Conservation (phyloP, 2,329 filamentous ascomycete genomes). For the Dactylellina cionopaga region DNA sequence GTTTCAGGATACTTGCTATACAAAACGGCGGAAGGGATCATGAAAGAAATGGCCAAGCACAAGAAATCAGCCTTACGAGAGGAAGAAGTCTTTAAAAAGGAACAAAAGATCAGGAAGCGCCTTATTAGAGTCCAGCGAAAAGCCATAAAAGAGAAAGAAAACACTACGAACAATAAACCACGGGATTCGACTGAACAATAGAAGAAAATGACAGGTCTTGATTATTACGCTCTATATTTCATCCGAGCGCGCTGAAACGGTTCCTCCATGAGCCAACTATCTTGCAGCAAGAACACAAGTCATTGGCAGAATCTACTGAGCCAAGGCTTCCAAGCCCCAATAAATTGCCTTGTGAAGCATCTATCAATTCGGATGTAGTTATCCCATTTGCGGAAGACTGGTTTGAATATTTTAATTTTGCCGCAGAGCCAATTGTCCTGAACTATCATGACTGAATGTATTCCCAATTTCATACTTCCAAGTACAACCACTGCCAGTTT, state of each 20-base stretch:
- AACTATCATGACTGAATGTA: no score
- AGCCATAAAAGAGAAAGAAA: not conserved
- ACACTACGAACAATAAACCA: not conserved
- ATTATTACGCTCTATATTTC: not conserved
- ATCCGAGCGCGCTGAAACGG: not conserved
- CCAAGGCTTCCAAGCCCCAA: no score
- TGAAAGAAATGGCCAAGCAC: constrained; percentile 24
- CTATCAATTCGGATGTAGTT: no score
- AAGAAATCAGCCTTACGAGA: not conserved
- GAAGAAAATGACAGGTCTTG: not conserved
- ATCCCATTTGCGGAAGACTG: no score
- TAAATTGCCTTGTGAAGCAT: no score
- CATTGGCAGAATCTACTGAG: not conserved
- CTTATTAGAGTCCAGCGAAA: not conserved
- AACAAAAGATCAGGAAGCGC: not conserved
- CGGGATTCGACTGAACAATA: not conserved
- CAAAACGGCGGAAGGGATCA: constrained; percentile 22
- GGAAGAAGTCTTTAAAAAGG: not conserved
- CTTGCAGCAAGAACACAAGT: not conserved
- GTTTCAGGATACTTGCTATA: constrained; percentile 40
- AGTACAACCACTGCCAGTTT: no score
- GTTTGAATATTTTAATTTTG: no score
- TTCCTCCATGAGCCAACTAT: not conserved
- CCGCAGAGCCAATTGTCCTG: no score
- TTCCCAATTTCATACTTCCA: no score